These are phyloP conservation scores for Nyssa sinensis DNA, from an alignment of 148 eudicot genomes.

Conservation along the genomic window DNA sequence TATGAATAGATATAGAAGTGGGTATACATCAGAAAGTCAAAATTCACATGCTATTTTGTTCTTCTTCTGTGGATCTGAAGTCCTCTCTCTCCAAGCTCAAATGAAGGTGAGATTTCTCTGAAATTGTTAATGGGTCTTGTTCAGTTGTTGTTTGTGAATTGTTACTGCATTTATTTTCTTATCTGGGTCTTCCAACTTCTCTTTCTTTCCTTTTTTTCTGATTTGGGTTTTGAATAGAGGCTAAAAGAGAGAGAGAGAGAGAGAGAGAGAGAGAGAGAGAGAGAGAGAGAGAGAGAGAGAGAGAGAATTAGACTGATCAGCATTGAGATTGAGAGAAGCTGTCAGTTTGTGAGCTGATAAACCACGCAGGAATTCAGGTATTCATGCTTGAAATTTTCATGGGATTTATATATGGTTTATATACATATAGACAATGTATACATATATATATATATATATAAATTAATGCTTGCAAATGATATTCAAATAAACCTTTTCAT, in stretches of 20 bases:
- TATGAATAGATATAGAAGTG: constrained; percentile 8
- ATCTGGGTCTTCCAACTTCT: constrained; percentile 13
- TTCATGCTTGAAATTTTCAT: background rate
- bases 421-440: no score
- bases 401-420: background rate
- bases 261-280: constrained; percentile 17
- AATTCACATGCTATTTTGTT: constrained; percentile 15
- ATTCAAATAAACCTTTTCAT: background rate
- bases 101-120: constrained; percentile 11
- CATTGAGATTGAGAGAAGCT: constrained; percentile 11
- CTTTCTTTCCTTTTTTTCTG: background rate
- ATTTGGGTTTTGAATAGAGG: constrained; percentile 8
- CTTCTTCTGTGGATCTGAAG: constrained; percentile 32
- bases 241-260: constrained; percentile 11
- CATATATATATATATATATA: background rate
- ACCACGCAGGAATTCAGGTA: constrained; percentile 17
- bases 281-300: constrained; percentile 12
- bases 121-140: constrained; percentile 6
- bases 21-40: constrained; percentile 21
- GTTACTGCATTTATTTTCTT: constrained; percentile 5
- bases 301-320: constrained; percentile 18
- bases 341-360: constrained; percentile 5
- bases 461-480: background rate
- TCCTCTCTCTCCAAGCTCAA: constrained; percentile 12
- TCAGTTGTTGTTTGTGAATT: constrained; percentile 9